phyloP scores from a whole-genome alignment of 2,329 filamentous ascomycete genomes.

The Fusarium sp. region DNA sequence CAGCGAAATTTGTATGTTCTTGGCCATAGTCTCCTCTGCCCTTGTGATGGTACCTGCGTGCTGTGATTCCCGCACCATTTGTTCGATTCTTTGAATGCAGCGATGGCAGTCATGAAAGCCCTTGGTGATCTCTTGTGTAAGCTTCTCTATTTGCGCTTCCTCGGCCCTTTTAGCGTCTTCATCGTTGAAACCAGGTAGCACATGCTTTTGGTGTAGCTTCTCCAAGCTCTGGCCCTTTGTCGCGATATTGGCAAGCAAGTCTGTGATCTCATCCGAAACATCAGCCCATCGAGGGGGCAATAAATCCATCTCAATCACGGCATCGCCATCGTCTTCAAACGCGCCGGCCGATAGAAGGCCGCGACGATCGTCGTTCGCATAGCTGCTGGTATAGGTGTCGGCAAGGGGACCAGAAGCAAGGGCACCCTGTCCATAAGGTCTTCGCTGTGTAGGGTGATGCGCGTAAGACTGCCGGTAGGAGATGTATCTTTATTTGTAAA shows the following conservation, averaged over 20 bases:
- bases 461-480: constrained; percentile 99
- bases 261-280: constrained; percentile 90
- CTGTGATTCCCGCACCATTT: constrained; percentile 84
- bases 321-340: constrained; percentile 88
- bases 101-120: constrained; percentile 90
- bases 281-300: constrained; percentile 96
- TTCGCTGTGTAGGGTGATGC: constrained; percentile 90
- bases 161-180: constrained; percentile 88
- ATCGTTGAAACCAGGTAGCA: constrained; percentile 95
- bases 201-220: constrained; percentile 95
- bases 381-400: constrained; percentile 64
- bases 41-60: constrained; percentile 76
- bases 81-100: constrained; percentile 87
- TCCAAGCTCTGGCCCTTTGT: constrained; percentile 86
- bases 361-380: constrained; percentile 65
- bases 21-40: constrained; percentile 94
- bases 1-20: constrained; percentile 92
- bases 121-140: constrained; percentile 90
- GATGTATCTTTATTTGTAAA: constrained; percentile 75
- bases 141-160: constrained; percentile 86
- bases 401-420: constrained; percentile 66
- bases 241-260: constrained; percentile 81
- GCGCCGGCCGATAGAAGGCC: constrained; percentile 85
- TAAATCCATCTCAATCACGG: constrained; percentile 97
- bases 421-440: constrained; percentile 66